Evolutionary conservation across 2,329 filamentous ascomycete genomes (phyloP).

Genomic region (Stromatinia cepivora): DNA sequence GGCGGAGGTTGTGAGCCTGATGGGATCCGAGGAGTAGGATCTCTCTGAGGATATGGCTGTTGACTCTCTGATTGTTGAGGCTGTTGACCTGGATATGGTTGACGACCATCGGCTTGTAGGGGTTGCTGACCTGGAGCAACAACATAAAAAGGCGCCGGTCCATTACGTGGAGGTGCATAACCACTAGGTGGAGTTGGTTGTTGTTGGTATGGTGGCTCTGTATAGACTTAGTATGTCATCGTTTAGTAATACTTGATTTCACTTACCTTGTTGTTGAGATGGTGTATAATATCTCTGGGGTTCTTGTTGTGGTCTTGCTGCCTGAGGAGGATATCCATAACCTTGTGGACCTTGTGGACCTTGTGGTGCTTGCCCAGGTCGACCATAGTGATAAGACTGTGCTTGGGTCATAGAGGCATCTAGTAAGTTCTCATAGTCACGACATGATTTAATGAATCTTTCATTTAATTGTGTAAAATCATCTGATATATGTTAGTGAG

Average conservation of each 20-base stretch:
- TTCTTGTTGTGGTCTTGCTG: constrained; percentile 52
- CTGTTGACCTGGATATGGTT: constrained; percentile 50
- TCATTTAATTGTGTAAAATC: constrained; percentile 98
- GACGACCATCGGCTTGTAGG: constrained; percentile 41
- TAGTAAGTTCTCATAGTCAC: constrained; percentile 93
- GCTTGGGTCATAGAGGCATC: constrained; percentile 96
- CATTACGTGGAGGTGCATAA: constrained; percentile 56
- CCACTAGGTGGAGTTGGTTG: constrained; percentile 55
- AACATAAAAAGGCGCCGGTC: constrained; percentile 64
- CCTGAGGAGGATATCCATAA: constrained; percentile 44
- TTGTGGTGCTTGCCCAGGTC: constrained; percentile 36
- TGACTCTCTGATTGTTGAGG: constrained; percentile 41
- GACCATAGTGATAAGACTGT: constrained; percentile 74
- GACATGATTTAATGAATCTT: constrained; percentile 97
- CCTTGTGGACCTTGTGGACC: constrained; percentile 32
- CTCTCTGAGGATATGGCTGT: constrained; percentile 54
- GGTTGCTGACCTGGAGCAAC: constrained; percentile 45
- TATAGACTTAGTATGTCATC: background rate
- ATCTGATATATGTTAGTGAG: constrained; percentile 55
- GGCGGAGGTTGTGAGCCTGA: constrained; percentile 50
- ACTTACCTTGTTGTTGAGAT: constrained; percentile 46
- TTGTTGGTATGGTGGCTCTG: constrained; percentile 47
- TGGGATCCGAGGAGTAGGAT: constrained; percentile 52
- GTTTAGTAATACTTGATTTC: background rate
- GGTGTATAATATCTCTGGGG: constrained; percentile 70